These are phyloP conservation scores for Kwoniella europaea DNA, from an alignment of 768 basidiomycete genomes.

Conservation along the genomic window DNA sequence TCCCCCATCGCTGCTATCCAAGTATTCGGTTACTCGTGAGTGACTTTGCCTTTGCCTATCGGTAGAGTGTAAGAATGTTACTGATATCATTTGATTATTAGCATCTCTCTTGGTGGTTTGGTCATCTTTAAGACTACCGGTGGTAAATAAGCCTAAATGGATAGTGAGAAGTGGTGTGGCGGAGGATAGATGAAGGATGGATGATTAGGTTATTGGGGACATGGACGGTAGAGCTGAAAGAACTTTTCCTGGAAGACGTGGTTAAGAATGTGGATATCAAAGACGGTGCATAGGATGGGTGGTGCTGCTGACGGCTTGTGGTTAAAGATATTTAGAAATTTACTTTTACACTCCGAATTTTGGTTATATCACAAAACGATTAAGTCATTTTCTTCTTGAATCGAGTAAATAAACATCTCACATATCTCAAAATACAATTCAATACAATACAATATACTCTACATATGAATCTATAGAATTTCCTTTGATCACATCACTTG, in stretches of 20 bases:
- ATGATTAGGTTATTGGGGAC: not conserved
- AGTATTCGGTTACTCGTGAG: constrained; percentile 68
- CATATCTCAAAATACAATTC: not conserved
- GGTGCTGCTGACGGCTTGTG: not conserved
- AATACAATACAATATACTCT: not conserved
- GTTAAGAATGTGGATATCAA: not conserved
- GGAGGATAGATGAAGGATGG: not conserved
- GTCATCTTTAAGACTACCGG: constrained; percentile 76
- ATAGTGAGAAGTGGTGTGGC: not conserved
- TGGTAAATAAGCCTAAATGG: constrained; percentile 40
- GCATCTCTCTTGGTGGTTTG: constrained; percentile 81
- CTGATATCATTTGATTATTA: constrained; percentile 62
- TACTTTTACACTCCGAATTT: not conserved
- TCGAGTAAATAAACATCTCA: not conserved
- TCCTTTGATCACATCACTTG: too few relatives aligned
- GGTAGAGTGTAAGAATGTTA: not conserved
- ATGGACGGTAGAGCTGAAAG: not conserved
- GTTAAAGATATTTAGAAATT: not conserved
- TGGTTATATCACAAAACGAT: too few relatives aligned
- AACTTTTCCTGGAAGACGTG: not conserved
- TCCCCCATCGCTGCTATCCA: constrained; percentile 80
- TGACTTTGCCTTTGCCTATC: not conserved
- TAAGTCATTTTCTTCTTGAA: not conserved
- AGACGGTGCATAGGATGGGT: not conserved
- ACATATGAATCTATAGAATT: not conserved